Conservation (phyloP, 1,139 yeast genomes). For the Nakaseomyces glabratus region DNA sequence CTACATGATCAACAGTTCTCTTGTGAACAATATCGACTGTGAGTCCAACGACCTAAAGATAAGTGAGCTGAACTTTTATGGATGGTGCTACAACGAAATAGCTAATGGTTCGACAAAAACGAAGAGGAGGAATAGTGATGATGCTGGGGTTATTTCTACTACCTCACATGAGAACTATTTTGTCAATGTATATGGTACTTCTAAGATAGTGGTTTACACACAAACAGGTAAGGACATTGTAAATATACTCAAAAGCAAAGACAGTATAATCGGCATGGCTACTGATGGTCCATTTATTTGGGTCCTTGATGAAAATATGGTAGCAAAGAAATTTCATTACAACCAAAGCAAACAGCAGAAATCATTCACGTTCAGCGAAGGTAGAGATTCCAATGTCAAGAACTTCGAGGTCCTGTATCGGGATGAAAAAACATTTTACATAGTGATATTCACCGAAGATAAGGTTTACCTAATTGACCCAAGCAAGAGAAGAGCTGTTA, state of each 20-base stretch:
- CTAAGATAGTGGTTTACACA: constrained; percentile 28
- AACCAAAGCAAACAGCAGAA: constrained; percentile 26
- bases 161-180: constrained; percentile 18
- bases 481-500: constrained; percentile 28
- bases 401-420: constrained; percentile 22
- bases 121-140: constrained; percentile 19
- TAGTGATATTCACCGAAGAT: constrained; percentile 19
- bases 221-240: constrained; percentile 30
- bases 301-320: constrained; percentile 27
- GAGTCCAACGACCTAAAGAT: constrained; percentile 26
- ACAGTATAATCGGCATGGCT: constrained; percentile 22
- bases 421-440: constrained; percentile 12
- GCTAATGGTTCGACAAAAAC: constrained; percentile 9
- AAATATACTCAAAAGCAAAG: constrained; percentile 28
- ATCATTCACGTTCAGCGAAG: constrained; percentile 29
- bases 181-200: constrained; percentile 25
- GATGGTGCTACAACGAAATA: constrained; percentile 24
- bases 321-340: constrained; percentile 27
- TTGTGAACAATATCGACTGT: constrained; percentile 26
- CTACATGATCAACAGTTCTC: constrained; percentile 26
- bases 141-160: constrained; percentile 4
- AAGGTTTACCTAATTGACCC: constrained; percentile 28
- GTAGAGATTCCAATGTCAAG: constrained; percentile 24
- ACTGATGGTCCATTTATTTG: constrained; percentile 23
- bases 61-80: constrained; percentile 20